Percentiles rank a stretch among this genome's conserved stretches.
phyloP scores from a whole-genome alignment of 2,329 filamentous ascomycete genomes.

The Colletotrichum filicis region DNA sequence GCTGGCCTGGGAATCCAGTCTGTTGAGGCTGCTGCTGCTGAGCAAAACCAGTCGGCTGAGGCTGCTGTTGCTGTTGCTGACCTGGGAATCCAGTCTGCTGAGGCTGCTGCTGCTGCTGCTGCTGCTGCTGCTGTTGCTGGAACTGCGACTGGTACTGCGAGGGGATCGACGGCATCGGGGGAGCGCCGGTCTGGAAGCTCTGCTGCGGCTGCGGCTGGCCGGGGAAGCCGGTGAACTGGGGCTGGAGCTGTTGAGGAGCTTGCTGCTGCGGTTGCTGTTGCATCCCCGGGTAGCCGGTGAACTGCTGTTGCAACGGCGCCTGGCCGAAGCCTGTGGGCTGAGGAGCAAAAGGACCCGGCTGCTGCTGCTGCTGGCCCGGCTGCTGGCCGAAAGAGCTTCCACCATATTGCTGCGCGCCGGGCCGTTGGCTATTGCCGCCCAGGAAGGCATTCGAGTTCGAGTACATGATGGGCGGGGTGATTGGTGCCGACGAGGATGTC shows the following conservation, averaged over 20 bases:
- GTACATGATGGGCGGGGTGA: conserved; percentile 72
- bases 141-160: conserved; percentile 70
- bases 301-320: conserved; percentile 66
- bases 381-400: conserved; percentile 62
- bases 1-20: conserved; percentile 58
- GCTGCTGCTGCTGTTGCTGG: conserved; percentile 55
- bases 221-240: conserved; percentile 56
- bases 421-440: conserved; percentile 82
- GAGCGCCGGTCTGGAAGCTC: conserved; percentile 69
- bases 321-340: conserved; percentile 72
- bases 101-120: conserved; percentile 51
- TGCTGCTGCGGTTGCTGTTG: conserved; percentile 70
- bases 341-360: conserved; percentile 65
- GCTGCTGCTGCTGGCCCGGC: conserved; percentile 55
- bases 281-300: conserved; percentile 69
- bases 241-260: conserved; percentile 66
- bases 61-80: conserved; percentile 52
- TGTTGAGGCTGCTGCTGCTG: conserved; percentile 49
- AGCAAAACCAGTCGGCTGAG: conserved; percentile 56
- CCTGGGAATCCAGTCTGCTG: conserved; percentile 57
- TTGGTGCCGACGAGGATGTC: conserved; percentile 23
- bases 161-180: conserved; percentile 69
- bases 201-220: conserved; percentile 63
- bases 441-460: conserved; percentile 89
- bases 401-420: conserved; percentile 70